phyloP scores from a whole-genome alignment of 2,329 filamentous ascomycete genomes.

The Colletotrichum sp. region DNA sequence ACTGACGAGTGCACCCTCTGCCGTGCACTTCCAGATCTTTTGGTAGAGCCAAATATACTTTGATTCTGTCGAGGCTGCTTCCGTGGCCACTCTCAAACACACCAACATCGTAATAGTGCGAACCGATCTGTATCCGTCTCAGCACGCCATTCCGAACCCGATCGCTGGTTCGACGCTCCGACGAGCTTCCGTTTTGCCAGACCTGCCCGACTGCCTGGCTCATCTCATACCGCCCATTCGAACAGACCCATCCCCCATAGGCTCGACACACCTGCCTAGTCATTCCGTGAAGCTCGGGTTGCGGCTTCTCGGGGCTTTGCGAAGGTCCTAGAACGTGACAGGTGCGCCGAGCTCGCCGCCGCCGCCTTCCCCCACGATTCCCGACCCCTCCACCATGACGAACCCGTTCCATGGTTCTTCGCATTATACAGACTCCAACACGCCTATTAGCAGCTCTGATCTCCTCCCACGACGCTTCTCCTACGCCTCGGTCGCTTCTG shows the following conservation, averaged over 20 bases:
- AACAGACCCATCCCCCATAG: not conserved
- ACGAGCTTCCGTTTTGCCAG: not conserved
- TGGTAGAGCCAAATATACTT: slow-evolving; percentile 8
- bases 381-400: slow-evolving; percentile 39
- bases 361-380: slow-evolving; percentile 3
- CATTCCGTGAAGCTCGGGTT: slow-evolving; percentile 4
- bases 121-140: not conserved
- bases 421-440: slow-evolving; percentile 36
- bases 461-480: slow-evolving; percentile 41
- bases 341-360: slow-evolving; percentile 14
- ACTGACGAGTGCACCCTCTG: not conserved
- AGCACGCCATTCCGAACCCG: slow-evolving; percentile 14
- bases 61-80: not conserved
- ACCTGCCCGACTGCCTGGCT: not conserved
- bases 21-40: not conserved
- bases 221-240: not conserved
- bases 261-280: not conserved
- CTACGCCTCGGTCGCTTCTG: slow-evolving; percentile 47
- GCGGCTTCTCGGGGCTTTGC: slow-evolving; percentile 12
- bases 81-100: not conserved
- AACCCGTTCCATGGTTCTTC: slow-evolving; percentile 44
- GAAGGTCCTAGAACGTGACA: slow-evolving; percentile 16
- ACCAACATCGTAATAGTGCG: slow-evolving; percentile 11
- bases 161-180: slow-evolving; percentile 4
- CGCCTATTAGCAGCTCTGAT: slow-evolving; percentile 28